Evolutionary conservation across 805 yeast genomes (phyloP), one percentile per base, ranked within the genome.

Genomic region (Ogataea salicorniae): DNA sequence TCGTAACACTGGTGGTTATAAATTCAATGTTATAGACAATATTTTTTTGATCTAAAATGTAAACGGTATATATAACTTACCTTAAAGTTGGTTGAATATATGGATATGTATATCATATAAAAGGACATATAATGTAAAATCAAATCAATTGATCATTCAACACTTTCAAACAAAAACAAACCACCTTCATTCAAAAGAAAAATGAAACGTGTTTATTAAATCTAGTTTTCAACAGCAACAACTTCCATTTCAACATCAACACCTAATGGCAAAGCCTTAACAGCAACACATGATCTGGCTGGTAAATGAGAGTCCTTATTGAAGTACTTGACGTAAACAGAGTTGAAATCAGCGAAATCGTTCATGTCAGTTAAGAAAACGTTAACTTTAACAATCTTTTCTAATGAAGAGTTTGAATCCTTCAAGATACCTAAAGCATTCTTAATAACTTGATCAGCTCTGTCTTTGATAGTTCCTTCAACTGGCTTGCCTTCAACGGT

Each of bases 201-300:
- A 26, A 26, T 11, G 11, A 9, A 26, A 9, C 31, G 6, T 26
- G 4, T 33, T 16, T 35, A 34, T 5, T 15, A 14, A 13, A 5
- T 18, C 45, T 48, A 60, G 40, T 75, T 74, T 69, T 84, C 96
- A 48, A 86, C 73, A 50, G 98, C 99, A 71, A 94, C 74, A 53
- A 86, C 91, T 74, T 92, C 99, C 72, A 94, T 79, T 75, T 94
- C 99, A 60, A 89, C 75, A 52, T 80, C 87, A 52, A 82, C 88
- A 51, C 89, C 89, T 68, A 94, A 79, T 51, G 99, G 99, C 59
- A 94, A 82, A 53, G 80, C 82, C 70, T 83, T 84, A 53, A 91
- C 98, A 40, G 97, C 97, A 59, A 94, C 95, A 76, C 97, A 94
- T 2, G 97, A 87, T 79, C 99, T 88, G 37, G 98, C 98, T 39